Percentiles rank a stretch among this genome's conserved stretches.
These are phyloP conservation scores for Pinus tabuliformis DNA, from an alignment of 75 land plant species.

Conservation along the genomic window DNA sequence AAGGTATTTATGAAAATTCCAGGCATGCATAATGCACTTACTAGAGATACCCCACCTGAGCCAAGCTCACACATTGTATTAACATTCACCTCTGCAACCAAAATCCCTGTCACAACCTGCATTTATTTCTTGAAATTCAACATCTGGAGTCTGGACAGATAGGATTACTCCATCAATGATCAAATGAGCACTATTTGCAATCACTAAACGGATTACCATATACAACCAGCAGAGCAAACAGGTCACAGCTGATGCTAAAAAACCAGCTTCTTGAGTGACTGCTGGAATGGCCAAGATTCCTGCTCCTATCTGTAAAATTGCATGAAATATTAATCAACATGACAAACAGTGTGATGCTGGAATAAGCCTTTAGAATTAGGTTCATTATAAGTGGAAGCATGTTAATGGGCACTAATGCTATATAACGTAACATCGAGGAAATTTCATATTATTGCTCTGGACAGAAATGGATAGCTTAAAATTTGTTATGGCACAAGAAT, in stretches of 20 bases:
- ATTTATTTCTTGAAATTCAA: not conserved
- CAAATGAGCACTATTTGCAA: not conserved
- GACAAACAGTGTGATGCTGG: not conserved
- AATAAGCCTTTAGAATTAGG: not conserved
- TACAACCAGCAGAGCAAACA: constrained; percentile 84
- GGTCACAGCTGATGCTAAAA: constrained; percentile 81
- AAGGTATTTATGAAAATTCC: not conserved
- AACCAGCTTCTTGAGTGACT: constrained; percentile 97
- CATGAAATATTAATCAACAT: not conserved
- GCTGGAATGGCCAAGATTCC: constrained; percentile 97
- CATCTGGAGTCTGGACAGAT: not conserved
- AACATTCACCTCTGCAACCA: constrained; percentile 96
- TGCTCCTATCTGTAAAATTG: constrained; percentile 75
- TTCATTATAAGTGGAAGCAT: not conserved
- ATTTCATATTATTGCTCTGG: not conserved
- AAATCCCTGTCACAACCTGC: constrained; percentile 91
- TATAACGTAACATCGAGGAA: not conserved
- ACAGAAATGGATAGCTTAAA: not conserved
- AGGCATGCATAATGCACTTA: constrained; percentile 19
- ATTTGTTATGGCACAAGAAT: not conserved
- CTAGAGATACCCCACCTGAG: constrained; percentile 96
- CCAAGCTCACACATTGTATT: constrained; percentile 99
- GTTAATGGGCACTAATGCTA: not conserved
- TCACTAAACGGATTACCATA: constrained; percentile 55
- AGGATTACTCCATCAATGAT: not conserved